Conservation (phyloP, 768 basidiomycete genomes). For the Lentinula detonsa region DNA sequence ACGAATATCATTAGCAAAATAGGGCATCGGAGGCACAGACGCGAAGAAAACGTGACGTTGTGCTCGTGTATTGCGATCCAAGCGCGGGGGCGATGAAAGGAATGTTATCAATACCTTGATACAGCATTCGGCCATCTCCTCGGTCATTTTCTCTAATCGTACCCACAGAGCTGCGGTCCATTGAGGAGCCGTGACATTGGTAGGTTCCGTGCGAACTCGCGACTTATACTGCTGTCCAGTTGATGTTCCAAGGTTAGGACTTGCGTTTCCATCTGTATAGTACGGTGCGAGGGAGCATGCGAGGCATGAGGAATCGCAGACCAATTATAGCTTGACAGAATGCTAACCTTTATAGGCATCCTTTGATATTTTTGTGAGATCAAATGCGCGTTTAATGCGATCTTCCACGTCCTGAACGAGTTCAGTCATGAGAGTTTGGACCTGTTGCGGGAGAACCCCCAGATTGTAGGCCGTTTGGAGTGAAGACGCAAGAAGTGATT, state of each 20-base stretch:
- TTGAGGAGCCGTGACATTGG: slow-evolving; percentile 79
- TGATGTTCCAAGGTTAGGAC: slow-evolving; percentile 1
- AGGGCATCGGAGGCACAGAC: neutral
- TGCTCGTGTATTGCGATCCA: neutral
- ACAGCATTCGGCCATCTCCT: slow-evolving; percentile 87
- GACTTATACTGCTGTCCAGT: slow-evolving; percentile 57
- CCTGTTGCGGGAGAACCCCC: slow-evolving; percentile 74
- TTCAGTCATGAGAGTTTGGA: slow-evolving; percentile 72
- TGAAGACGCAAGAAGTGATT: slow-evolving; percentile 85
- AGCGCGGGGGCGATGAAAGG: neutral
- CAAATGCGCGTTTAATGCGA: slow-evolving; percentile 79
- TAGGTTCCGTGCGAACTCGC: slow-evolving; percentile 86
- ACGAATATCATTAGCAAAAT: neutral
- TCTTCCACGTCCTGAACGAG: slow-evolving; percentile 79
- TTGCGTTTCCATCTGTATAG: neutral
- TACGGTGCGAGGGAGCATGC: neutral
- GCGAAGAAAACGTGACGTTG: neutral
- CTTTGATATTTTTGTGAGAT: slow-evolving; percentile 79
- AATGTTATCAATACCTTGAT: slow-evolving; percentile 56
- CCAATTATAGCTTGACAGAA: neutral
- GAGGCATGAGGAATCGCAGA: neutral
- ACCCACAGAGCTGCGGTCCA: slow-evolving; percentile 81
- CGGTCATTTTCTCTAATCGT: slow-evolving; percentile 74
- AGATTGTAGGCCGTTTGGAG: slow-evolving; percentile 96
- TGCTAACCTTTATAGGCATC: slow-evolving; percentile 76